Evolutionary conservation across 2,329 filamentous ascomycete genomes (phyloP), one percentile per base, ranked within the genome.

Genomic region (Aspergillus uvarum): DNA sequence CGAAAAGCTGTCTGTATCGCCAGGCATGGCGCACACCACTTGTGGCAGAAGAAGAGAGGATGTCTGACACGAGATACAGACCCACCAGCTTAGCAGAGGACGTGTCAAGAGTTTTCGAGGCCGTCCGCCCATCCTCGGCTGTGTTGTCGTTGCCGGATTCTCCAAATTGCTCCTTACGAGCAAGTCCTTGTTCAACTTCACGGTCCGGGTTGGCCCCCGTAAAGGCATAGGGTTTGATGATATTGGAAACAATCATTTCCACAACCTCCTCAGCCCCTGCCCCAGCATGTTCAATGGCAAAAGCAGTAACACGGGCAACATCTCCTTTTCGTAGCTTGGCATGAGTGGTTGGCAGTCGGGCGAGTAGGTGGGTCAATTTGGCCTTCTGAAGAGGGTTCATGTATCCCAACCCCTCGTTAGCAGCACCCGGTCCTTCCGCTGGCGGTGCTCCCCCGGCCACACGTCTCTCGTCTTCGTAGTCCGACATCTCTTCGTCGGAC

Each of bases 261-360:
- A 96, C 92, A 38, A 97, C 89, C 77, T 98, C 95, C 64, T 96
- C 90, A 12, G 91, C 90, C 16, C 93, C 95, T 21, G 87, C 84
- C 44, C 89, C 91, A 1, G 92, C 90, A 72, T 98, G 92, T 2
- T 88, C 89, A 58, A 98, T 92, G 12, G 93, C 93, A 76, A 98
- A 97, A 3, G 89, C 85, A 1, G 93, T 94, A 2, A 97, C 83
- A 5, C 92, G 85, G 1, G 92, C 93, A 50, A 98, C 86, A 70
- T 98, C 92, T 2, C 92, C 92, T 70, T 91, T 91, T 29, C 91
- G 85, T 26, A 97, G 81, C 65, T 85, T 89, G 2, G 87, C 85
- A 44, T 91, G 86, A 3, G 85, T 87, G 2, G 87, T 90, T 0
- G 95, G 95, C 26, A 98, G 80, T 16, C 92, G 86, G 2, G 90